phyloP scores from a whole-genome alignment of 257 asterid genomes.

The Ajuga chamaepitys region DNA sequence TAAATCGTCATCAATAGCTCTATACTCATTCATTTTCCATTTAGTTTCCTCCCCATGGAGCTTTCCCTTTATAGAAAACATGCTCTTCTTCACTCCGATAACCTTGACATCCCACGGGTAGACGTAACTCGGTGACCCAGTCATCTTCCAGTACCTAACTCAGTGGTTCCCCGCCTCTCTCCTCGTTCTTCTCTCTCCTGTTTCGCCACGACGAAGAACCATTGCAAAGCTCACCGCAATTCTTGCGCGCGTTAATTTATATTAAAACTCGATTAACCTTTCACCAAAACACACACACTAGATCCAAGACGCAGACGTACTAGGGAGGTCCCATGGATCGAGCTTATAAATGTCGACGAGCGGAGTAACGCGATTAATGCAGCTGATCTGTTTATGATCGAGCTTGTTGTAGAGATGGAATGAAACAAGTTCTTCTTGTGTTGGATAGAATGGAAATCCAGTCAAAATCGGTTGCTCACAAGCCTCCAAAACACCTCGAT shows the following conservation, averaged over 20 bases:
- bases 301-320: too few relatives aligned
- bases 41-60: slow-evolving; percentile 66
- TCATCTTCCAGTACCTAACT: slow-evolving; percentile 77
- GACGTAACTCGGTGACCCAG: slow-evolving; percentile 73
- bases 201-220: slow-evolving; percentile 72
- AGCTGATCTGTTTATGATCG: slow-evolving; percentile 9
- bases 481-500: too few relatives aligned
- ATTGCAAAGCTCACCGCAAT: slow-evolving; percentile 69
- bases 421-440: slow-evolving; percentile 71
- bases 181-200: slow-evolving; percentile 67
- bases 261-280: too few relatives aligned
- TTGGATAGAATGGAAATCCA: slow-evolving; percentile 74
- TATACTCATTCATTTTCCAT: slow-evolving; percentile 81
- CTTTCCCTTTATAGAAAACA: slow-evolving; percentile 74
- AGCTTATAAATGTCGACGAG: slow-evolving; percentile 41
- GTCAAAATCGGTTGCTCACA: too few relatives aligned
- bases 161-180: slow-evolving; percentile 65
- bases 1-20: slow-evolving; percentile 45
- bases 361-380: slow-evolving; percentile 49
- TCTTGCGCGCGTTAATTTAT: slow-evolving; percentile 20
- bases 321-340: slow-evolving; percentile 73
- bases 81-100: slow-evolving; percentile 68
- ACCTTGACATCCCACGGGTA: slow-evolving; percentile 46
- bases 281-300: too few relatives aligned
- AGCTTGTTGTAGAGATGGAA: slow-evolving; percentile 59